Evolutionary conservation across 768 basidiomycete species (phyloP), one percentile per base, ranked within the genome.

Genomic region (Auriscalpium microsporum): DNA sequence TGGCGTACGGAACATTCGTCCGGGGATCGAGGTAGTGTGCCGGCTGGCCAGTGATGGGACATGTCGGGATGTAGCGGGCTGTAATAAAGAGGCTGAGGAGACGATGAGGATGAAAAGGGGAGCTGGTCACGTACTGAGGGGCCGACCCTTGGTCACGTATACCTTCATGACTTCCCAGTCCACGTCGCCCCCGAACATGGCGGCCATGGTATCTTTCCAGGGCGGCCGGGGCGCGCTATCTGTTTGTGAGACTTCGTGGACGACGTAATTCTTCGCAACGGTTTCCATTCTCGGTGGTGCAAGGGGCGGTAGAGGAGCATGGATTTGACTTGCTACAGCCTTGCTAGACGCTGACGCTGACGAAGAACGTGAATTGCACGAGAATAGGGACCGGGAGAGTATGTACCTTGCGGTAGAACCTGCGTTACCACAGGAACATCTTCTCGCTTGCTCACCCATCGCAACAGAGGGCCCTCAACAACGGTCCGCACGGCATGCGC

Each of bases 111-210:
- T 54, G 38, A 33, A 48, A 64, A 8, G 34, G 21, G 28, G 28
- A 28, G 2, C 28, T 28, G 28, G 28, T 3, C 2, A 64, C 78
- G 53, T 62, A 89, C 87, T 67, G 45, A 83, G 51, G 1, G 87
- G 89, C 11, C 88, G 73, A n/a, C 75, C 74, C 67, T 83, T 87
- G 21, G 79, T 76, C 2, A 75, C 72, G 61, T 80, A 88, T 7
- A 85, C 84, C 57, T 76, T 81, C 19, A 88, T 56, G 33, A 84
- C 78, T 50, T 87, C 82, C 89, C 89, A 97, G 48, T 84, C 78
- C 9, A 86, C 84, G 61, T 94, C 86, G 50, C 87, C 76, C 2
- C 94, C 93, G 62, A 97, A 91, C 73, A 95, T 76, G 1, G 90
- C 84, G 8, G 76, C 63, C 85, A 94, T 88, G 10, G 86, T 90